phyloP scores from a whole-genome alignment of 2,329 filamentous ascomycete genomes.

The Falciphora oryzae region DNA sequence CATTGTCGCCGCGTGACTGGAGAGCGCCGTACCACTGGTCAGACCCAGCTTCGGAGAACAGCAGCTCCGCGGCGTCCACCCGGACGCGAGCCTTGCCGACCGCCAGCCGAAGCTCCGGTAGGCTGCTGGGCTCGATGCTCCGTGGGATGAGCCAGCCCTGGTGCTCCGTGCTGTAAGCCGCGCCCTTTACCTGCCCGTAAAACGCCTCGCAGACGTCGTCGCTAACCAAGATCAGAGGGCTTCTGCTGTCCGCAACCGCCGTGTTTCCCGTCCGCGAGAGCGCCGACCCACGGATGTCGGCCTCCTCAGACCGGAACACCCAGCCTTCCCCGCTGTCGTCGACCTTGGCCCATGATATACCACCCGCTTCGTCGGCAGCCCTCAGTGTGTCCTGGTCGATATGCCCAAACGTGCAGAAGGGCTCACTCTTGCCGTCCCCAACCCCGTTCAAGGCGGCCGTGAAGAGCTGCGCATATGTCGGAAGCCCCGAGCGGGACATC shows the following conservation, averaged over 20 bases:
- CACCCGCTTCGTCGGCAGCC: conserved; percentile 38
- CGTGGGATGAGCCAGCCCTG: conserved; percentile 62
- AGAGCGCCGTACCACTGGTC: conserved; percentile 59
- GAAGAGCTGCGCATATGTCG: conserved; percentile 50
- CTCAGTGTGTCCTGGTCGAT: conserved; percentile 59
- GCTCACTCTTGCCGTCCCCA: conserved; percentile 37
- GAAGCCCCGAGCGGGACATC: conserved; percentile 14
- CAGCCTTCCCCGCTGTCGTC: conserved; percentile 51
- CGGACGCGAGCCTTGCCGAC: conserved; percentile 50
- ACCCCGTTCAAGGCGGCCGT: conserved; percentile 55
- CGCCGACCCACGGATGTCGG: conserved; percentile 49
- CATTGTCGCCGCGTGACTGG: conserved; percentile 52
- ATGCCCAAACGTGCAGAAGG: conserved; percentile 69
- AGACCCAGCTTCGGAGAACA: conserved; percentile 49
- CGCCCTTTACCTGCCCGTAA: conserved; percentile 58
- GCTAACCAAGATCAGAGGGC: conserved; percentile 59
- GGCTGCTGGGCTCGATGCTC: conserved; percentile 39
- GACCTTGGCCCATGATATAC: conserved; percentile 47
- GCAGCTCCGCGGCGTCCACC: conserved; percentile 58
- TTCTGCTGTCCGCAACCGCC: conserved; percentile 68
- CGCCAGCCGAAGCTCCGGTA: conserved; percentile 57
- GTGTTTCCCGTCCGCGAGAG: conserved; percentile 45
- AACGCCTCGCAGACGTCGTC: conserved; percentile 56
- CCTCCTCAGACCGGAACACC: conserved; percentile 54
- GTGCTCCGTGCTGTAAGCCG: conserved; percentile 46